Base-by-base conservation (phyloP, 148 eudicot genomes). In the Diospyros lotus region DNA sequence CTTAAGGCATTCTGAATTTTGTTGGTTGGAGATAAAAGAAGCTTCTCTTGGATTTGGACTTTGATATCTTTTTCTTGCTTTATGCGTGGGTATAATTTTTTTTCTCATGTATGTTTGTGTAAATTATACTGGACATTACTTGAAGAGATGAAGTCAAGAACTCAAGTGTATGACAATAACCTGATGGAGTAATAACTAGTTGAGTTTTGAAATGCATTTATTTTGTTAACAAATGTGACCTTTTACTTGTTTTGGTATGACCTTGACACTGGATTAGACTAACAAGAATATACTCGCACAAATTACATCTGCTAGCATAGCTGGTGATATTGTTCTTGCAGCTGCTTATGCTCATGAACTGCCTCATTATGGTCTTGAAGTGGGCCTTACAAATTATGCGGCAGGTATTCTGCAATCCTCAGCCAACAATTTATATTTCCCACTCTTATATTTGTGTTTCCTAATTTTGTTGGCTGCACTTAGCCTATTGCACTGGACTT, bases 291-390 rank as follows among this genome's bases (percentile, higher is more conserved):
- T 91, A 15, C 68, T 79, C 76, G 93, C 93, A 9, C 96, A 91
- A 84, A 83, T 89, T 48, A 64, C 80, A 9, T 87, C 91, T 56
- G 83, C 96, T 54, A 91, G 84, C 86, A 91, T 91, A 38, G 75
- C 91, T 77, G 89, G 96, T 68, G 96, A 89, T 67, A 77, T 84
- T 61, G 76, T 91, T 54, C 88, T 87, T 80, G 87, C 93, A 17
- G 77, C 91, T 69, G 96, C 96, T 3, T 89, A 91, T 80, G 86
- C 96, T 14, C 96, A 89, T 68, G 96, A 91, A 80, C 88, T 91
- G 15, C 93, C 96, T 71, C 87, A 73, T 10, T 91, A 82, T 84
- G 96, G 96, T 42, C 91, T 91, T 59, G 82, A 84, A 84, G 91
- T 86, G 4, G 96, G 96, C 60, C 89, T 89, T 11, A 87, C 96